Percentiles rank a stretch among this genome's conserved stretches.
Conservation (phyloP, 2,329 filamentous ascomycete genomes). For the Rugonectria rugulosa region DNA sequence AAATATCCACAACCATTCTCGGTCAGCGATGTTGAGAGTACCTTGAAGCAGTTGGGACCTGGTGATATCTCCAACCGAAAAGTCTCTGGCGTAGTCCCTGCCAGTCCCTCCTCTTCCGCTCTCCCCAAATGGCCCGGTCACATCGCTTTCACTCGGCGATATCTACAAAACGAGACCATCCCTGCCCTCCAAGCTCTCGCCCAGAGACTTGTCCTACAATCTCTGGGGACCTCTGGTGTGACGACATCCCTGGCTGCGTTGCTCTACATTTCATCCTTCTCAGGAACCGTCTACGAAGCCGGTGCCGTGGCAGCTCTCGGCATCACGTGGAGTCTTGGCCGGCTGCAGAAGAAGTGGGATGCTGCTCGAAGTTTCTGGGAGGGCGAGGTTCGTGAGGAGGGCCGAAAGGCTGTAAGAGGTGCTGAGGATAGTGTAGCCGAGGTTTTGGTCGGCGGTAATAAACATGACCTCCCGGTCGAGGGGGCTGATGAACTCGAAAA, state of each 20-base stretch:
- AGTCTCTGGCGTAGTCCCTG: constrained; percentile 32
- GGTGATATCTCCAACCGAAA: constrained; percentile 26
- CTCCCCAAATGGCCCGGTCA: constrained; percentile 73
- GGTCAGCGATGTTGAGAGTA: constrained; percentile 14
- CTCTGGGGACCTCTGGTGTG: constrained; percentile 74
- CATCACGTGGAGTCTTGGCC: constrained; percentile 63
- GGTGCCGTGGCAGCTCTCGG: constrained; percentile 69
- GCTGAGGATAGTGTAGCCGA: constrained; percentile 61
- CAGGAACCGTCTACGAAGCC: constrained; percentile 65
- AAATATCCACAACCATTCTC: constrained; percentile 48
- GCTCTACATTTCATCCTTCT: constrained; percentile 63
- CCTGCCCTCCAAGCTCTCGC: constrained; percentile 76
- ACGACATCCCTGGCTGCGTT: constrained; percentile 62
- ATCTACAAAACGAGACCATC: constrained; percentile 71
- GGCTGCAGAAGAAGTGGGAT: constrained; percentile 71
- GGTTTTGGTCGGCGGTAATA: constrained; percentile 49
- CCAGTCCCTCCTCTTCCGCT: constrained; percentile 22
- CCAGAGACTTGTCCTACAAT: constrained; percentile 78
- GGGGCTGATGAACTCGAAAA: constrained; percentile 46
- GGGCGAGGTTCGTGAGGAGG: constrained; percentile 71
- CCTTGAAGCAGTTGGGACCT: constrained; percentile 32
- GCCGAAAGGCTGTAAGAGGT: constrained; percentile 66
- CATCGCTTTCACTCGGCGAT: constrained; percentile 74
- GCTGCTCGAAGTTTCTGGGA: constrained; percentile 68
- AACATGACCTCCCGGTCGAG: constrained; percentile 30